Evolutionary conservation across 208 protist species (phyloP), one percentile per base, ranked within the genome.

Genomic region (Leishmania lainsoni): DNA sequence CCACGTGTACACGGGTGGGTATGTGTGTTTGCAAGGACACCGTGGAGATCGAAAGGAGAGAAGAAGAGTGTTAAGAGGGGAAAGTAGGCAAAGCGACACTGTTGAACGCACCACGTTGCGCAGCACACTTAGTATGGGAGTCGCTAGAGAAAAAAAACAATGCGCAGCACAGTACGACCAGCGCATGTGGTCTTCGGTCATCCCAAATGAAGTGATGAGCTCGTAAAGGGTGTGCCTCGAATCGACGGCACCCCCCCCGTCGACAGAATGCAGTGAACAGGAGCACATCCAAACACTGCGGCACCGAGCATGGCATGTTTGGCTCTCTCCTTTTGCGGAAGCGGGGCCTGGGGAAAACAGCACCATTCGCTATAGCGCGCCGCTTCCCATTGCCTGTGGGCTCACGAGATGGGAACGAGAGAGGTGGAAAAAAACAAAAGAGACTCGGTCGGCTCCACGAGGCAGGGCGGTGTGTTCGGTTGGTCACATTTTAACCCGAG

Each of bases 21-120:
- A 49, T 56, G 72, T 76, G 1, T 1, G 45, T 70, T 12, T 79
- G 73, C 51, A 54, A 75, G 70, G 3, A 58, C 70, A 75, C 48
- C 70, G 48, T 29, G 12, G 48, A 75, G 70, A 58, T n/a, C 4
- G 12, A 45, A 52, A 20, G 9, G 12, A 58, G n/a, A 75, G 26
- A 58, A 45, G 29, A 42, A 20, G 16, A 14, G n/a, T 48, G 4
- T 22, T 52, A 76, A 16, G 14, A 20, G n/a, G 14, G 20, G 20
- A 72, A 16, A 29, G 16, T 8, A 20, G 22, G 42, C 68, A 72
- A 49, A 26, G 32, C n/a, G 6, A 12, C 12, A 49, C 22, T 2
- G 39, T 4, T 17, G 68, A 49, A 29, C 14, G 0, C 39, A 26
- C 22, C 35, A 29, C 16, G 35, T 26, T 48, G 65, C 1, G 58